These are phyloP conservation scores for Musa balbisiana DNA, from an alignment of 202 grass and related monocot species.

Conservation along the genomic window DNA sequence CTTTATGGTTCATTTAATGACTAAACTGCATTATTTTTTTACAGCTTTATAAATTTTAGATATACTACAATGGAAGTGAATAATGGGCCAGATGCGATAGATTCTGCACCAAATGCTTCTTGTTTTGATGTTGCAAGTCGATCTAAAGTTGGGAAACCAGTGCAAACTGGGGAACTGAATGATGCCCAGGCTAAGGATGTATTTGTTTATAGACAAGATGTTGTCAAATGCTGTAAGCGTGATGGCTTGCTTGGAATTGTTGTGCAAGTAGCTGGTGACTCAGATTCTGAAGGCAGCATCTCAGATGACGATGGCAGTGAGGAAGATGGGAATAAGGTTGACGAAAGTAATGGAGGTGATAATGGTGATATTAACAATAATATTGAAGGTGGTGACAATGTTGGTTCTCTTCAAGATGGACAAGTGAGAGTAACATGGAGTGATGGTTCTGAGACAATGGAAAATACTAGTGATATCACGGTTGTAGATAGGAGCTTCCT, in stretches of 20 bases:
- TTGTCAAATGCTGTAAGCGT: conserved; percentile 51
- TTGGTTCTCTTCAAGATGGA: conserved; percentile 58
- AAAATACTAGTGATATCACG: conserved; percentile 48
- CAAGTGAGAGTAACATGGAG: conserved; percentile 67
- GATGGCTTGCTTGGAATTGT: conserved; percentile 54
- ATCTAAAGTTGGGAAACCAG: background rate
- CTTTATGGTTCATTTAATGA: background rate
- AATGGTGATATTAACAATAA: conserved; percentile 30
- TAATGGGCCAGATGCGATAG: background rate
- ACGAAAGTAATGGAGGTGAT: conserved; percentile 38
- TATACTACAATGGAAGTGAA: conserved; percentile 9
- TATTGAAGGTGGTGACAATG: conserved; percentile 35
- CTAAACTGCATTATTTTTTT: background rate
- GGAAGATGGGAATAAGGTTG: conserved; percentile 9
- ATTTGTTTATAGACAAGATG: conserved; percentile 82
- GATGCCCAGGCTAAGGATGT: conserved; percentile 10
- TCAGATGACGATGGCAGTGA: conserved; percentile 49
- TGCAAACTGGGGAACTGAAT: background rate
- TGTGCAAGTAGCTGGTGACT: conserved; percentile 77
- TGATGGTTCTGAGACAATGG: conserved; percentile 47
- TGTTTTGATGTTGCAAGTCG: background rate
- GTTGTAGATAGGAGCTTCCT: conserved; percentile 71
- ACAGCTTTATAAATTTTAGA: conserved; percentile 1
- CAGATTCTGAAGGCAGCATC: conserved; percentile 76
- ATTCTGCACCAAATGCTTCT: background rate